Evolutionary conservation across 2,329 filamentous ascomycete species (phyloP), one percentile per base, ranked within the genome.

Genomic region (Botryotinia globosa): DNA sequence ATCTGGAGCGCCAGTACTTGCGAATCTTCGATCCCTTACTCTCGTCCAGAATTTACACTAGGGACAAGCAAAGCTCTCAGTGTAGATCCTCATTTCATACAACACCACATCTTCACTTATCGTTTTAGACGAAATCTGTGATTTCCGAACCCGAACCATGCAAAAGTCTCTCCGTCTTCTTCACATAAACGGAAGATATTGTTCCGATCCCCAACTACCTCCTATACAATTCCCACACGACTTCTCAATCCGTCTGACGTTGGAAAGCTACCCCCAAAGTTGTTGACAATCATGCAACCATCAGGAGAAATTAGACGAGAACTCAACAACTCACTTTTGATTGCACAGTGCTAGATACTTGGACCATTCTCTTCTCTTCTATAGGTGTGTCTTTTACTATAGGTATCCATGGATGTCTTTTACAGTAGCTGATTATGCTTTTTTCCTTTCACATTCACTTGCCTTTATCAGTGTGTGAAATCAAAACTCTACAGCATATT

Each of bases 201-300:
- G 6, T 32, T 2, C 16, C 3, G 9, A 56, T 56, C 1, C 7
- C 1, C 3, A 3, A 18, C 2, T 9, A 0, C 51, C 6, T n/a
- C 6, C 2, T 6, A 14, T 1, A 0, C 4, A 14, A 51, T n/a
- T 6, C 12, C 25, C 1, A 14, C 10, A 16, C 14, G 2, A 54
- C 12, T 5, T 9, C n/a, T 54, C 6, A 2, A 14, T 54, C 6
- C 14, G 16, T 18, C n/a, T 4, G n/a, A 56, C 14, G 2, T 8
- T 8, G 6, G 29, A 0, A 56, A 0, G 18, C 22, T 7, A 16
- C 2, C 5, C 32, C 32, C 10, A 32, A 29, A 6, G 7, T 32
- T 29, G 14, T 29, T 6, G 56, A 59, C 16, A 61, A 39, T n/a
- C 4, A 62, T 62, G 25, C 61, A 42, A 25, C 14, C n/a, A 22